Conservation (phyloP, 1,284 basidiomycete species). For the Ustilago crameri region DNA sequence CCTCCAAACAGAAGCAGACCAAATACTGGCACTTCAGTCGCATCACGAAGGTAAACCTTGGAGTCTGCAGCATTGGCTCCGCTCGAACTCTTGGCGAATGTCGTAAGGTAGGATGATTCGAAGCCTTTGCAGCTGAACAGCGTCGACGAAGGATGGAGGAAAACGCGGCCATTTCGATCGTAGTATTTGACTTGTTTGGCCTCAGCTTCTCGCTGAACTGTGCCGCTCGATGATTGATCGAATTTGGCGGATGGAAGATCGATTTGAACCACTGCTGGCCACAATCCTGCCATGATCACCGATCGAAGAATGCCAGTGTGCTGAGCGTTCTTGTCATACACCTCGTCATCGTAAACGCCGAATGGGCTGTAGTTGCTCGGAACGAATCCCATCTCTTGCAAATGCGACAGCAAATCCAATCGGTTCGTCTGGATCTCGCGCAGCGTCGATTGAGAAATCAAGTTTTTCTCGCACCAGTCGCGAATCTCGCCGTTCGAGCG, state of each 20-base stretch:
- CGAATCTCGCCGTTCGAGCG: slow-evolving; percentile 72
- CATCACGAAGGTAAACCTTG: slow-evolving; percentile 87
- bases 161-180: slow-evolving; percentile 73
- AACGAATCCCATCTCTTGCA: slow-evolving; percentile 81
- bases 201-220: slow-evolving; percentile 59
- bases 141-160: slow-evolving; percentile 85
- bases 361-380: slow-evolving; percentile 59
- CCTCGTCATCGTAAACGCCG: slow-evolving; percentile 67
- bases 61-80: slow-evolving; percentile 63
- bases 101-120: slow-evolving; percentile 82
- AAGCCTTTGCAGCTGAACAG: slow-evolving; percentile 78
- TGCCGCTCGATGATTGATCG: slow-evolving; percentile 58
- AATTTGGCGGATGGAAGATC: slow-evolving; percentile 58
- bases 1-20: slow-evolving; percentile 87
- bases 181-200: slow-evolving; percentile 60
- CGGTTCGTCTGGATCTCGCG: slow-evolving; percentile 85
- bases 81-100: slow-evolving; percentile 84
- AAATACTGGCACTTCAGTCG: slow-evolving; percentile 88
- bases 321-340: slow-evolving; percentile 46
- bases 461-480: slow-evolving; percentile 86
- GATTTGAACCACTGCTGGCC: slow-evolving; percentile 71
- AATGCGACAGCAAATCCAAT: slow-evolving; percentile 79
- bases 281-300: slow-evolving; percentile 67
- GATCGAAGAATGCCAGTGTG: slow-evolving; percentile 54
- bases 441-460: slow-evolving; percentile 79